Evolutionary conservation across 2,329 filamentous ascomycete genomes (phyloP), one percentile per base, ranked within the genome.

Genomic region (Tolypocladium capitatum): DNA sequence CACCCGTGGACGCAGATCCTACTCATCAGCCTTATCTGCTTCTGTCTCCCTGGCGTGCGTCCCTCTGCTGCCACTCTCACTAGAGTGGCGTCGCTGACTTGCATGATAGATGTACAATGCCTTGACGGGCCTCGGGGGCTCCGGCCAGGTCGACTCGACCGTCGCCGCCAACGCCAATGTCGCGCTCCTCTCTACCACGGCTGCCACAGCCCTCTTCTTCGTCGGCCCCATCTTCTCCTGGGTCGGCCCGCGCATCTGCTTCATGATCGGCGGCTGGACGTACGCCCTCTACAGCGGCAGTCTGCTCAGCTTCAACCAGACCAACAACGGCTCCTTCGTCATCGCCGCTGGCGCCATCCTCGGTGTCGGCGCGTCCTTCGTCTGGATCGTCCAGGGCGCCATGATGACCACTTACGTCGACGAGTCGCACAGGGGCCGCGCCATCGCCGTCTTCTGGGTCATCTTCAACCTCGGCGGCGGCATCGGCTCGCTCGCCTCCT

Each of bases 1-100:
- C 59, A 72, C 51, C 65, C 67, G 14, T 74, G 70, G 70, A 67
- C 68, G 38, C 70, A 74, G 55, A 70, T 73, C 43, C 27, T 69
- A 2, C 59, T 73, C 45, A 72, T 73, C 48, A 69, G 68, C 55
- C 61, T 73, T 45, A 72, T 74, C 46, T 73, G 68, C 52, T 72
- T 73, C 53, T 73, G 70, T 47, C 64, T 68, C 32, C 70, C 69
- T 6, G 67, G 67, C 14, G 67, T 68, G 59, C 45, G 69, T 63
- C 4, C 10, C 28, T 1, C 27, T 14, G 2, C 9, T n/a, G 28
- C 13, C 13, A 14, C n/a, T 18, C 30, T 34, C n/a, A 1, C 16
- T 16, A 10, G 14, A 3, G 18, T 5, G 16, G 20, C 14, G 11
- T 35, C 14, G 34, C 27, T 27, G 32, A 45, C 34, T 16, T 16